Conservation (phyloP, 2,329 filamentous ascomycete species). For the Exophiala dermatitidis region DNA sequence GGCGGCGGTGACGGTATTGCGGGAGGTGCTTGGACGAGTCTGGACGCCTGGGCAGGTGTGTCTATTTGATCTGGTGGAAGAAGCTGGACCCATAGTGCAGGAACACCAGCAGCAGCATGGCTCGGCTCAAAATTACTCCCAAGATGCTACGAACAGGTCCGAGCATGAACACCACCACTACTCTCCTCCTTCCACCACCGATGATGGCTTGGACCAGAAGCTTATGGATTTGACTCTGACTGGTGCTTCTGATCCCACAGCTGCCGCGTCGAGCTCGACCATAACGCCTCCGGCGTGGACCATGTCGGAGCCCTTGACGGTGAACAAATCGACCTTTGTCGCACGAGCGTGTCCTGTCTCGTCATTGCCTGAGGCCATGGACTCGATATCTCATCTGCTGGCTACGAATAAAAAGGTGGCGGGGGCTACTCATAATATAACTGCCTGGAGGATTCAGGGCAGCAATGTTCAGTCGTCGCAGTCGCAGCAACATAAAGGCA, state of each 20-base stretch:
- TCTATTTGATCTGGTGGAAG: conserved; percentile 83
- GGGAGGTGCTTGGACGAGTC: conserved; percentile 58
- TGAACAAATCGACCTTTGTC: conserved; percentile 83
- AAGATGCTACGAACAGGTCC: conserved; percentile 25
- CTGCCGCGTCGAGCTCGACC: conserved; percentile 28
- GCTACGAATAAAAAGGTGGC: conserved; percentile 76
- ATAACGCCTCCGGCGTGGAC: conserved; percentile 57
- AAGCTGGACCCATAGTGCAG: conserved; percentile 42
- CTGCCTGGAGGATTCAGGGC: conserved; percentile 69
- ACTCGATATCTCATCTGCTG: conserved; percentile 67
- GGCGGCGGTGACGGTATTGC: conserved; percentile 61
- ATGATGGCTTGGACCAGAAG: not conserved
- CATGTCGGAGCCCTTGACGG: conserved; percentile 63
- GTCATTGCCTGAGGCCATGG: conserved; percentile 62
- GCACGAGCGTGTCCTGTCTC: conserved; percentile 57
- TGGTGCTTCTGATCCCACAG: not conserved
- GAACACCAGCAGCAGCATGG: conserved; percentile 13
- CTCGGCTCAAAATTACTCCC: conserved; percentile 18
- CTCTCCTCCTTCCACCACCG: not conserved
- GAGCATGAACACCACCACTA: conserved; percentile 1
- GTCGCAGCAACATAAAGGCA: not conserved
- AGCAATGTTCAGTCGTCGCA: too few relatives aligned
- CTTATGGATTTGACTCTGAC: conserved; percentile 19
- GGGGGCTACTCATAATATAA: conserved; percentile 91
- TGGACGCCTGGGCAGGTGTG: conserved; percentile 72